phyloP scores from a whole-genome alignment of 2,329 filamentous ascomycete species.

The Colletotrichum tanaceti region DNA sequence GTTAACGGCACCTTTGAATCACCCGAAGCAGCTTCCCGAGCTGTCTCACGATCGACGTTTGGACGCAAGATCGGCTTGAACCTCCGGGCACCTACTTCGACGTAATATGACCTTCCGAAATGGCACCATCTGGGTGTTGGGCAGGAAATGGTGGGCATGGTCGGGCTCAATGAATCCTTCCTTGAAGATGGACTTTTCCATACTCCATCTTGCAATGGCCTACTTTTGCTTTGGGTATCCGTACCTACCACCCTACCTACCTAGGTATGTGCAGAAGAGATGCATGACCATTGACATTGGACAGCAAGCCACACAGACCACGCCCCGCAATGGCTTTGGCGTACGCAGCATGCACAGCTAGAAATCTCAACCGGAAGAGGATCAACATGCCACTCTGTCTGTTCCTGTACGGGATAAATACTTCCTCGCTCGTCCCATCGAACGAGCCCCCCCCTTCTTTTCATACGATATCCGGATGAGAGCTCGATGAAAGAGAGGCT shows the following conservation, averaged over 20 bases:
- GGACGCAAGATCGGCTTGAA: conserved; percentile 23
- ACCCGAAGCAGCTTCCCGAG: conserved; percentile 12
- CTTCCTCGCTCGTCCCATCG: neutral
- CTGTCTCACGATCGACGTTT: conserved; percentile 27
- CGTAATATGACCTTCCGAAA: neutral
- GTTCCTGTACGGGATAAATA: neutral
- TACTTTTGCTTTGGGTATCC: too few relatives aligned
- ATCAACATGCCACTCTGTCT: neutral
- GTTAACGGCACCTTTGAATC: neutral
- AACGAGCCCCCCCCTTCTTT: neutral
- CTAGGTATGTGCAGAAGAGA: neutral
- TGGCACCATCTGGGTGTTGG: neutral
- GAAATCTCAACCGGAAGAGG: neutral
- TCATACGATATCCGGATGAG: neutral
- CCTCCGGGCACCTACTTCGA: neutral
- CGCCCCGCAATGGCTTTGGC: neutral
- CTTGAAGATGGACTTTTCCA: neutral
- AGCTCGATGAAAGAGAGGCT: neutral
- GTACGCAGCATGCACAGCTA: too few relatives aligned
- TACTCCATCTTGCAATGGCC: neutral
- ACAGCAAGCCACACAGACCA: neutral
- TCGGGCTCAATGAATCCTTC: neutral
- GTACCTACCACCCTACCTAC: too few relatives aligned
- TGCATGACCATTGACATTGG: neutral
- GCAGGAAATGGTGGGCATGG: neutral